Evolutionary conservation across 148 eudicot species (phyloP).

Genomic region (Cornus kousa): DNA sequence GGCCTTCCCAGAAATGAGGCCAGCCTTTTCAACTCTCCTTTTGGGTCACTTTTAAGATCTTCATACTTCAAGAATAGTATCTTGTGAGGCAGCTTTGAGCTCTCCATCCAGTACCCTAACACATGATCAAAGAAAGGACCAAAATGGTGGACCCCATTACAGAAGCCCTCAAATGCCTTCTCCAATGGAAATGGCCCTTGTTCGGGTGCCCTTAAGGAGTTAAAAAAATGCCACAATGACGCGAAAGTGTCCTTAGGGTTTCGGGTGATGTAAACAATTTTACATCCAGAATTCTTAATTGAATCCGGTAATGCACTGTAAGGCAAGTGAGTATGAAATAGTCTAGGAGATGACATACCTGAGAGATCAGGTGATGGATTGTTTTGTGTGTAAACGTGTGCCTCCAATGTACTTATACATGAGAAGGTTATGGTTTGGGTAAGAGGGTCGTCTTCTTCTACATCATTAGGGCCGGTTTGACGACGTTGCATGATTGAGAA

Average conservation of each 20-base stretch:
- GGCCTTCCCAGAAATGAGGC: constrained; percentile 23
- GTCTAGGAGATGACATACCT: not conserved
- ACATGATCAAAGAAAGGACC: constrained; percentile 5
- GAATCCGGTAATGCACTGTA: no score
- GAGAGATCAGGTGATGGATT: not conserved
- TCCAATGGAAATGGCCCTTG: constrained; percentile 6
- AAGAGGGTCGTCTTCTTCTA: not conserved
- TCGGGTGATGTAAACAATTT: constrained; percentile 1
- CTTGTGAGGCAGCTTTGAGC: no score
- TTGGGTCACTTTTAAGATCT: no score
- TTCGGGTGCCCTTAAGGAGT: not conserved
- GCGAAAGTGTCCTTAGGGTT: constrained; percentile 8
- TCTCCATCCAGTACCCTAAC: no score
- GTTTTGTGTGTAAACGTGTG: not conserved
- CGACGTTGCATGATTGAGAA: not conserved
- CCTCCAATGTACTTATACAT: not conserved
- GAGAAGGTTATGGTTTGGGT: not conserved
- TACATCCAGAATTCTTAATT: no score
- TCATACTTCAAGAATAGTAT: no score
- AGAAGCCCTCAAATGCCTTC: constrained; percentile 16
- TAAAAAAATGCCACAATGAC: constrained; percentile 17
- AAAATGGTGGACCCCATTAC: constrained; percentile 10
- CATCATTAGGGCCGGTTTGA: not conserved
- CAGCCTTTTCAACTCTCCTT: constrained; percentile 11
- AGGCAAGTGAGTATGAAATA: no score